phyloP scores from a whole-genome alignment of 805 yeast species.

The Wickerhamomyces alni region DNA sequence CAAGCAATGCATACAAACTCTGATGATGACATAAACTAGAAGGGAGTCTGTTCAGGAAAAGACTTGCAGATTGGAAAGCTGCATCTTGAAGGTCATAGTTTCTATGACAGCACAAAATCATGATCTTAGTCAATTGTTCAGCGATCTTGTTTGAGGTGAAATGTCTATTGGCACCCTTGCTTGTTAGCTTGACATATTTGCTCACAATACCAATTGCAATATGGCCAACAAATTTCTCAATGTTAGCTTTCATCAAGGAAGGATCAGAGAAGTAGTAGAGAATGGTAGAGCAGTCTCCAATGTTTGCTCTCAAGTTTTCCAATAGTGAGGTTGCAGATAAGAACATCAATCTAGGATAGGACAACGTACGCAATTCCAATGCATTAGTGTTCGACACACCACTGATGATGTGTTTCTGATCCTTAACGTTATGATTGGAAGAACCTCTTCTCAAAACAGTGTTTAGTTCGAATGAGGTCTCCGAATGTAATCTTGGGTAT shows the following conservation, averaged over 20 bases:
- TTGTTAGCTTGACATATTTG: slow-evolving; percentile 42
- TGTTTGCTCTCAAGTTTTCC: slow-evolving; percentile 70
- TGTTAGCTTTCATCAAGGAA: slow-evolving; percentile 60
- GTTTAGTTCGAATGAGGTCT: slow-evolving; percentile 87
- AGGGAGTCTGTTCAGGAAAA: slow-evolving; percentile 61
- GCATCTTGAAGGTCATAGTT: slow-evolving; percentile 67
- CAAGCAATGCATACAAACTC: slow-evolving; percentile 74
- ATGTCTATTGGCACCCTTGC: slow-evolving; percentile 45
- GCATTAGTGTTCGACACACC: slow-evolving; percentile 34
- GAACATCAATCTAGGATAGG: slow-evolving; percentile 81
- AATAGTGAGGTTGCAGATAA: slow-evolving; percentile 74
- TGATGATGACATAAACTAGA: slow-evolving; percentile 70
- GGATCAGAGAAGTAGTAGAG: slow-evolving; percentile 84
- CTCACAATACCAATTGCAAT: slow-evolving; percentile 56
- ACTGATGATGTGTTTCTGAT: slow-evolving; percentile 57
- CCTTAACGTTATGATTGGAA: slow-evolving; percentile 70
- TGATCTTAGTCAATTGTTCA: slow-evolving; percentile 59
- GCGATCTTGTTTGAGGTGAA: slow-evolving; percentile 59
- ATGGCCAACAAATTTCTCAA: slow-evolving; percentile 61
- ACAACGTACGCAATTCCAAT: slow-evolving; percentile 45
- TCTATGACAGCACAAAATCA: slow-evolving; percentile 74
- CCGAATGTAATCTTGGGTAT: slow-evolving; percentile 73
- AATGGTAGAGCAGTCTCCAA: slow-evolving; percentile 77
- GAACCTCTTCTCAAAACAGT: slow-evolving; percentile 87
- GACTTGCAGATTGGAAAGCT: slow-evolving; percentile 72